These are phyloP conservation scores for Ophiocordyceps robertsii DNA, from an alignment of 2,329 filamentous ascomycete genomes.

Conservation along the genomic window DNA sequence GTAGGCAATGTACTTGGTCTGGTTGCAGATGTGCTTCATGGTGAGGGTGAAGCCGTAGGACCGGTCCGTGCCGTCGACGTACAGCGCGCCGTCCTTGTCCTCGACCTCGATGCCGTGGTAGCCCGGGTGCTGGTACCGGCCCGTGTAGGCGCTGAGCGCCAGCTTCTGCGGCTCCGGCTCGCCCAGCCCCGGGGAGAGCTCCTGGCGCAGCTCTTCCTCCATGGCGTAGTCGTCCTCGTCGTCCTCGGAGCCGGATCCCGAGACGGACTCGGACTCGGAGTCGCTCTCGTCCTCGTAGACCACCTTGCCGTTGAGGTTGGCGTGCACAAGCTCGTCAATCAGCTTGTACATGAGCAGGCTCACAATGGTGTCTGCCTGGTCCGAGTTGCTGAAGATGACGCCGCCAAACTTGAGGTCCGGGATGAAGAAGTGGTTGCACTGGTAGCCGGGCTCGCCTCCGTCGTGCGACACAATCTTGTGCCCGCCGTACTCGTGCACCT, in stretches of 20 bases:
- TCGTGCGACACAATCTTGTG: slow-evolving; percentile 11
- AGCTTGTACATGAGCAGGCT: slow-evolving; percentile 9
- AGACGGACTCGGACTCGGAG: slow-evolving; percentile 1
- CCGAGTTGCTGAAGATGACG: slow-evolving; percentile 11
- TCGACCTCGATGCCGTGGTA: slow-evolving; percentile 11
- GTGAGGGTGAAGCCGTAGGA: slow-evolving; percentile 12
- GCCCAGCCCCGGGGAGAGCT: slow-evolving; percentile 1
- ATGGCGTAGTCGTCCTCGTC: background rate
- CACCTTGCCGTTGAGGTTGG: background rate
- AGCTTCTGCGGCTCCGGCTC: slow-evolving; percentile 1
- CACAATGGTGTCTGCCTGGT: slow-evolving; percentile 6
- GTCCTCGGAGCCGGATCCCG: background rate
- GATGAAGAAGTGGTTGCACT: slow-evolving; percentile 12
- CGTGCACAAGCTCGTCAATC: slow-evolving; percentile 5
- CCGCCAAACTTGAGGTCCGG: slow-evolving; percentile 12
- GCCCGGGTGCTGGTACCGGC: slow-evolving; percentile 11
- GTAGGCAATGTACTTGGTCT: slow-evolving; percentile 5
- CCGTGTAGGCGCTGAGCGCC: slow-evolving; percentile 6
- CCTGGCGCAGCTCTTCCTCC: slow-evolving; percentile 2
- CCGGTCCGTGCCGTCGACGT: slow-evolving; percentile 13
- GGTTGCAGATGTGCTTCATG: slow-evolving; percentile 8
- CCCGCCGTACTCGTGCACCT: slow-evolving; percentile 9
- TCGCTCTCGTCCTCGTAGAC: background rate
- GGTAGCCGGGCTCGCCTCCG: slow-evolving; percentile 12
- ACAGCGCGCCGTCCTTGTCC: slow-evolving; percentile 6